Evolutionary conservation across 2,329 filamentous ascomycete species (phyloP).

Genomic region (Phyllosticta citrichinensis): DNA sequence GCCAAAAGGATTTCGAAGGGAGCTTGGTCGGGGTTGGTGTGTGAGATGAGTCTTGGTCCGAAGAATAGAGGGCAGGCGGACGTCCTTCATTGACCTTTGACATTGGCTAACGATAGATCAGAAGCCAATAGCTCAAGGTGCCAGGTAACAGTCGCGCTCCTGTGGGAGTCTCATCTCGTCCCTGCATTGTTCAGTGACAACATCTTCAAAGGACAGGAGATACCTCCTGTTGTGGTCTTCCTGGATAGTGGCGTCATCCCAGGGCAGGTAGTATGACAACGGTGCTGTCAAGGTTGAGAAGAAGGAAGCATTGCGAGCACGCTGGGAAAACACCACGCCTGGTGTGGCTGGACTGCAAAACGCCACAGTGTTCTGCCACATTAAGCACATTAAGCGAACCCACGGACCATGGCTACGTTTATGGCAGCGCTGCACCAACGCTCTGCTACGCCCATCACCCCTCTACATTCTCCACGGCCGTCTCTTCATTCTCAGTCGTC

Average conservation of each 20-base stretch:
- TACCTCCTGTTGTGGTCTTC: background rate
- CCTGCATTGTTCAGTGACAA: background rate
- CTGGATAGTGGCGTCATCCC: background rate
- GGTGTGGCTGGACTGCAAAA: background rate
- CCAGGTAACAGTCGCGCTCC: background rate
- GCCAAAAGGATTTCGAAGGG: background rate
- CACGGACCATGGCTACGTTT: constrained; percentile 5
- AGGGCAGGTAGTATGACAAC: background rate
- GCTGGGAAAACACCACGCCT: background rate
- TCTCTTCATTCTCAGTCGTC: constrained; percentile 22
- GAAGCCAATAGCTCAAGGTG: background rate
- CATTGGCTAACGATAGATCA: background rate
- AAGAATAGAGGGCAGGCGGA: background rate
- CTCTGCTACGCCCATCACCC: constrained; percentile 18
- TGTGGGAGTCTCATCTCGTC: background rate
- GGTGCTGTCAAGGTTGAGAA: background rate
- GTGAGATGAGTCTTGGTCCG: background rate
- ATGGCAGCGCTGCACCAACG: constrained; percentile 2
- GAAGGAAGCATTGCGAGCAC: background rate
- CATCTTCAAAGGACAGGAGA: background rate
- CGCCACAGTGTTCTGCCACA: background rate
- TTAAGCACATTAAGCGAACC: background rate
- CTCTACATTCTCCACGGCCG: constrained; percentile 27
- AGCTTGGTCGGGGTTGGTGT: background rate
- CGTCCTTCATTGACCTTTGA: background rate